Percentiles rank a stretch among this genome's conserved stretches.
phyloP scores from a whole-genome alignment of 1,284 basidiomycete genomes.

The Wolfiporia cocos region DNA sequence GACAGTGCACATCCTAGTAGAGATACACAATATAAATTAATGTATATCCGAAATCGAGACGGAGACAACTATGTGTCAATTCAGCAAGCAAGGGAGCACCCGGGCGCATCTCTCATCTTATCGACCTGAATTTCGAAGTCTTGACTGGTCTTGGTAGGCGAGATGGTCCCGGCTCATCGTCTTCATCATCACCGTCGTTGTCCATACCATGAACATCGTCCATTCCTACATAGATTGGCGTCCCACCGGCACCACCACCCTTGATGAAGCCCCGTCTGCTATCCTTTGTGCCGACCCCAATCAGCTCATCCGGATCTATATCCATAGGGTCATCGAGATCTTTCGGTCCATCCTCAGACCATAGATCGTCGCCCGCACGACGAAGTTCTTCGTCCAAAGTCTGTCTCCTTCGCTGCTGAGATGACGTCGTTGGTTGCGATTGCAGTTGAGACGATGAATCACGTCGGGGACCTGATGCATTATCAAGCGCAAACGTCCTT shows the following conservation, averaged over 20 bases:
- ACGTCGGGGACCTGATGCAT: too few species aligned
- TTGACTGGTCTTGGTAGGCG: too few species aligned
- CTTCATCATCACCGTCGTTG: conserved; percentile 17
- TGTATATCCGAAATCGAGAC: too few species aligned
- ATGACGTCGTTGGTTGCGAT: conserved; percentile 7
- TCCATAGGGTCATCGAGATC: conserved; percentile 25
- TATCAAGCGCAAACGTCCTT: too few species aligned
- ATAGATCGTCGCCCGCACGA: conserved; percentile 32
- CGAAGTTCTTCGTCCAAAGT: conserved; percentile 66
- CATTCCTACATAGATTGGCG: conserved; percentile 60
- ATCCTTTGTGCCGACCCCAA: conserved; percentile 47
- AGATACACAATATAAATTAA: too few species aligned
- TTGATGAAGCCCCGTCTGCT: conserved; percentile 58
- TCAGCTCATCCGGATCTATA: conserved; percentile 39
- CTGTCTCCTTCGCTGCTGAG: conserved; percentile 29
- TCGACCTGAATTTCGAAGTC: too few species aligned
- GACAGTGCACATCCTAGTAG: too few species aligned
- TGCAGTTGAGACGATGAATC: neutral
- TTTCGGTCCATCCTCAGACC: conserved; percentile 22
- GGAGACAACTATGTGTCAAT: too few species aligned
- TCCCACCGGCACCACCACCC: conserved; percentile 64
- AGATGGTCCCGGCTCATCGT: neutral
- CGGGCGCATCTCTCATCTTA: too few species aligned
- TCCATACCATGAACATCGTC: conserved; percentile 51
- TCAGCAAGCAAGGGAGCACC: too few species aligned